Percentiles rank a stretch among this genome's conserved stretches.
Conservation (phyloP, 2,329 filamentous ascomycete species). For the Aspergillus arachidicola region DNA sequence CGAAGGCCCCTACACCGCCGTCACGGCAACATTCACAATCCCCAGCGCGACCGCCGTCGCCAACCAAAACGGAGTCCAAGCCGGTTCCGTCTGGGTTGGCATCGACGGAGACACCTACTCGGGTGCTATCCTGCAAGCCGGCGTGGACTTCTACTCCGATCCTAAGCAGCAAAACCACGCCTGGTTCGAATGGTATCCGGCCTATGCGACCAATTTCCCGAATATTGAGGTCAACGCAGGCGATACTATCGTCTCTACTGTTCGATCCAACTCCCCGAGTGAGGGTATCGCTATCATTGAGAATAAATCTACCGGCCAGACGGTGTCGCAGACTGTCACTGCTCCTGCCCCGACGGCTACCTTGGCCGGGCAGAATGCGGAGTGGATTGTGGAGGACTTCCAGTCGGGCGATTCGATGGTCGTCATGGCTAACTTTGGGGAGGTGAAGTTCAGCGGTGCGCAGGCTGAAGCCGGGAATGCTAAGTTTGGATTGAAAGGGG, state of each 20-base stretch:
- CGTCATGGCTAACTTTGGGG: constrained; percentile 52
- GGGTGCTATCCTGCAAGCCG: constrained; percentile 59
- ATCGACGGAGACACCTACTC: constrained; percentile 63
- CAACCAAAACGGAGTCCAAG: constrained; percentile 42
- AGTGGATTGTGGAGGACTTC: constrained; percentile 66
- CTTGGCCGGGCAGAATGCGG: constrained; percentile 60
- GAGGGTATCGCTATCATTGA: constrained; percentile 52
- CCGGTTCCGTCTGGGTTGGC: constrained; percentile 61
- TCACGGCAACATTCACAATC: constrained; percentile 52
- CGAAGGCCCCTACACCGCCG: constrained; percentile 51
- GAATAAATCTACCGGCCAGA: constrained; percentile 57
- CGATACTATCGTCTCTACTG: constrained; percentile 46
- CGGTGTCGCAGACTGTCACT: constrained; percentile 55
- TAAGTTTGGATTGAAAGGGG: constrained; percentile 37
- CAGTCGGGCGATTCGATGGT: constrained; percentile 43
- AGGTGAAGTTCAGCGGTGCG: constrained; percentile 42
- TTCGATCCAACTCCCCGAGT: constrained; percentile 43
- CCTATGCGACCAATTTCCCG: constrained; percentile 57
- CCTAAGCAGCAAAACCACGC: constrained; percentile 53
- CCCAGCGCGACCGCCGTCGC: constrained; percentile 51
- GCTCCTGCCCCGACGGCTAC: constrained; percentile 42
- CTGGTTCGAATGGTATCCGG: constrained; percentile 66
- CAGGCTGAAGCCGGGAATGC: constrained; percentile 27
- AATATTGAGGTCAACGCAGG: constrained; percentile 50
- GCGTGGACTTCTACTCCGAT: constrained; percentile 58